Percentiles rank a stretch among this genome's conserved stretches.
Evolutionary conservation across 129 eudicot species (phyloP).

Genomic region (Heracleum sosnowskyi): DNA sequence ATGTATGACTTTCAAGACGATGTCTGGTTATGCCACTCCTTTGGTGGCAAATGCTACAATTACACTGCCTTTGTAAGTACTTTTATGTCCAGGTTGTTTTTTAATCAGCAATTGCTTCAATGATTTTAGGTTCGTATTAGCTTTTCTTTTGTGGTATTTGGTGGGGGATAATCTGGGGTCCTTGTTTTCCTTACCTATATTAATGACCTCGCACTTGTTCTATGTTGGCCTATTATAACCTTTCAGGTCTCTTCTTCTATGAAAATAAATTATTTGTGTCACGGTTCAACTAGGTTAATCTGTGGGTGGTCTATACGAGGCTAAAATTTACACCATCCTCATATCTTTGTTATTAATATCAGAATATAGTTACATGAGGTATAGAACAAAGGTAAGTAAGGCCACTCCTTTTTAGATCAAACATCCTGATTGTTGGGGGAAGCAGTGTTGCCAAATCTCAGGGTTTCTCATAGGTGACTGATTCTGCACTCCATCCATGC

Average conservation of each 20-base stretch:
- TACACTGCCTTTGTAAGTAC: conserved; percentile 63
- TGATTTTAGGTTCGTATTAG: background rate
- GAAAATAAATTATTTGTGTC: background rate
- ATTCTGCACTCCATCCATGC: background rate
- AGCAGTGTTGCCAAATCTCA: background rate
- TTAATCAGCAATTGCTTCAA: background rate
- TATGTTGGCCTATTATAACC: background rate
- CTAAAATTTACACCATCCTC: background rate
- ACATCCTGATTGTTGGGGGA: background rate
- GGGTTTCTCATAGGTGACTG: background rate
- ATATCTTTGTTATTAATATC: background rate
- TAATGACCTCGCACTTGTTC: background rate
- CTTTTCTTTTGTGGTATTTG: background rate
- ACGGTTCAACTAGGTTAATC: background rate
- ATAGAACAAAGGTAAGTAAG: background rate
- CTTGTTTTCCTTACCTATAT: background rate
- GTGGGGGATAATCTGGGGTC: background rate
- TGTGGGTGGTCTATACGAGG: background rate
- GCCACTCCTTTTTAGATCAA: background rate
- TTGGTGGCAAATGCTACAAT: conserved; percentile 47
- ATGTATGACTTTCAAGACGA: conserved; percentile 53
- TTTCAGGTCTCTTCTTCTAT: background rate
- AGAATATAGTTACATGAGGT: background rate
- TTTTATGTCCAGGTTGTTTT: background rate
- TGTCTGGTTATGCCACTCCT: conserved; percentile 65